These are phyloP conservation scores for Curvularia spicifera DNA, from an alignment of 2,329 filamentous ascomycete genomes.

Conservation along the genomic window DNA sequence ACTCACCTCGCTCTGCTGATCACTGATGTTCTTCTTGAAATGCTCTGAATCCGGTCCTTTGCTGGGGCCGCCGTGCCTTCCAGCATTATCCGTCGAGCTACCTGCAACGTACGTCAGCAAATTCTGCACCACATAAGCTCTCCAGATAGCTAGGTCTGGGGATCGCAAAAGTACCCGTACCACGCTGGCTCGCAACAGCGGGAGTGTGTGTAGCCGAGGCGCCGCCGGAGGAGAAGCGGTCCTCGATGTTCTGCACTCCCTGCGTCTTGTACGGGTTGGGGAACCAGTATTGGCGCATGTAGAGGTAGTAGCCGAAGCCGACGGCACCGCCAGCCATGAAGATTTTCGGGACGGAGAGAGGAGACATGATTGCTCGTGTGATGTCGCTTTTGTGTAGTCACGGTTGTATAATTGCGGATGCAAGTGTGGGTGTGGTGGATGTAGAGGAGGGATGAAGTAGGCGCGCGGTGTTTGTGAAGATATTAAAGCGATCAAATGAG, in stretches of 20 bases:
- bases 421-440: conserved; percentile 1
- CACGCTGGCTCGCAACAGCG: conserved; percentile 34
- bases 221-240: conserved; percentile 43
- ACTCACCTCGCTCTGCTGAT: conserved; percentile 38
- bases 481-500: background rate
- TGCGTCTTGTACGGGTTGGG: conserved; percentile 48
- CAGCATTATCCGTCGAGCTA: conserved; percentile 29
- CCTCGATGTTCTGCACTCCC: conserved; percentile 45
- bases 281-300: conserved; percentile 49
- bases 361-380: conserved; percentile 30
- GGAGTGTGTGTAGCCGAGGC: conserved; percentile 43
- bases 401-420: background rate
- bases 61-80: conserved; percentile 32
- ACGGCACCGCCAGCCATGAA: conserved; percentile 47
- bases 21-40: conserved; percentile 35
- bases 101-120: conserved; percentile 21
- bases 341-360: conserved; percentile 46
- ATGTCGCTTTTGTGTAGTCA: conserved; percentile 6
- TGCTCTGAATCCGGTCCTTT: conserved; percentile 38
- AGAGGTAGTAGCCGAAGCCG: conserved; percentile 47
- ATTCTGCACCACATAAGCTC: background rate
- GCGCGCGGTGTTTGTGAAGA: background rate
- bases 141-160: conserved; percentile 6
- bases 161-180: conserved; percentile 25
- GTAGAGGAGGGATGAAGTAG: background rate